These are phyloP conservation scores for Aspergillus fijiensis DNA, from an alignment of 2,329 filamentous ascomycete genomes.

Conservation along the genomic window DNA sequence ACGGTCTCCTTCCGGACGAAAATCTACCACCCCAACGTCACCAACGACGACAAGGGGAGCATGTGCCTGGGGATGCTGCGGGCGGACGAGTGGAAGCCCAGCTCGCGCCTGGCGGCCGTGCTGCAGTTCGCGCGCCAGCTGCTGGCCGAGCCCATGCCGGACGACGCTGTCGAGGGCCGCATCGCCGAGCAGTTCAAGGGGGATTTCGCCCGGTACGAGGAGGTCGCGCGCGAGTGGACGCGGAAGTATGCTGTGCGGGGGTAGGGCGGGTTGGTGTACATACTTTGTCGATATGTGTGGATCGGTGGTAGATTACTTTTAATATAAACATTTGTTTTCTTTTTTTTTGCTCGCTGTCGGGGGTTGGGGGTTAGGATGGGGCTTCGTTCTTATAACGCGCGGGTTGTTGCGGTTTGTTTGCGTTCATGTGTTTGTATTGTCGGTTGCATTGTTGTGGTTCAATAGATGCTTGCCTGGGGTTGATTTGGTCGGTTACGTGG, in stretches of 20 bases:
- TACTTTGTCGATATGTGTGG: no score
- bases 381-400: no score
- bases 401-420: no score
- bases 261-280: background rate
- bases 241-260: conserved; percentile 62
- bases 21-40: conserved; percentile 94
- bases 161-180: conserved; percentile 81
- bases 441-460: no score
- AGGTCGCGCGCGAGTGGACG: conserved; percentile 72
- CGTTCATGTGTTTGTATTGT: no score
- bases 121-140: conserved; percentile 74
- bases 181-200: conserved; percentile 82
- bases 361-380: no score
- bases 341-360: no score
- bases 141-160: conserved; percentile 77
- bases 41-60: conserved; percentile 78
- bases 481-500: no score
- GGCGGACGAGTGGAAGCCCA: conserved; percentile 88
- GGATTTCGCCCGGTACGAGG: conserved; percentile 68
- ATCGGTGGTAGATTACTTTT: no score
- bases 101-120: conserved; percentile 71
- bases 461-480: no score
- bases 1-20: conserved; percentile 77
- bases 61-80: conserved; percentile 86
- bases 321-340: no score